Percentiles rank a stretch among this genome's conserved stretches.
These are phyloP conservation scores for Aspergillus carlsbadensis DNA, from an alignment of 495 filamentous ascomycete genomes.

Conservation along the genomic window DNA sequence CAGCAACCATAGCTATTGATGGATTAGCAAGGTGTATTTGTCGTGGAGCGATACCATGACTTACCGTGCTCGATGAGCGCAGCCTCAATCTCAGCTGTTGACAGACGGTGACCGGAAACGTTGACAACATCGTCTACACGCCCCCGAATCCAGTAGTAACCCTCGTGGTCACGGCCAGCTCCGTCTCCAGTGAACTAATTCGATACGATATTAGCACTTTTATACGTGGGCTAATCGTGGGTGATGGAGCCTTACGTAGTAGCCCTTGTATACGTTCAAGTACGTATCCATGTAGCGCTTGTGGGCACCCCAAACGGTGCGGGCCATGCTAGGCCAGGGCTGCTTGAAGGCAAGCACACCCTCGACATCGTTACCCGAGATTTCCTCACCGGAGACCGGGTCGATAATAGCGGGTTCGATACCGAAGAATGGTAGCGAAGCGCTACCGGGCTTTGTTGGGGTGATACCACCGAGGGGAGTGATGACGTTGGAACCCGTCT, in stretches of 20 bases:
- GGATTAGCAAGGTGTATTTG: conserved; percentile 12
- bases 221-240: neutral
- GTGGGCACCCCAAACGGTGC: conserved; percentile 97
- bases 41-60: conserved; percentile 16
- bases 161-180: conserved; percentile 94
- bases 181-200: conserved; percentile 94
- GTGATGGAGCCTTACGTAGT: conserved; percentile 71
- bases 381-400: conserved; percentile 90
- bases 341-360: conserved; percentile 98
- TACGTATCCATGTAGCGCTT: conserved; percentile 99
- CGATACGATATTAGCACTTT: conserved; percentile 10
- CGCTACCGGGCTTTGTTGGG: conserved; percentile 57
- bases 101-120: conserved; percentile 92
- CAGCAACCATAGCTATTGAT: conserved; percentile 61
- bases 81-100: conserved; percentile 97
- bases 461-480: conserved; percentile 57
- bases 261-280: conserved; percentile 95
- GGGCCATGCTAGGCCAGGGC: conserved; percentile 97
- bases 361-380: conserved; percentile 95
- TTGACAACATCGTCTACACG: conserved; percentile 99
- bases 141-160: conserved; percentile 99
- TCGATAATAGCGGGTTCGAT: conserved; percentile 98
- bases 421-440: conserved; percentile 80
- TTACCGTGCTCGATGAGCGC: conserved; percentile 87
- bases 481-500: conserved; percentile 91